phyloP scores from a whole-genome alignment of 1,284 basidiomycete genomes.

The Sporisorium scitamineum region DNA sequence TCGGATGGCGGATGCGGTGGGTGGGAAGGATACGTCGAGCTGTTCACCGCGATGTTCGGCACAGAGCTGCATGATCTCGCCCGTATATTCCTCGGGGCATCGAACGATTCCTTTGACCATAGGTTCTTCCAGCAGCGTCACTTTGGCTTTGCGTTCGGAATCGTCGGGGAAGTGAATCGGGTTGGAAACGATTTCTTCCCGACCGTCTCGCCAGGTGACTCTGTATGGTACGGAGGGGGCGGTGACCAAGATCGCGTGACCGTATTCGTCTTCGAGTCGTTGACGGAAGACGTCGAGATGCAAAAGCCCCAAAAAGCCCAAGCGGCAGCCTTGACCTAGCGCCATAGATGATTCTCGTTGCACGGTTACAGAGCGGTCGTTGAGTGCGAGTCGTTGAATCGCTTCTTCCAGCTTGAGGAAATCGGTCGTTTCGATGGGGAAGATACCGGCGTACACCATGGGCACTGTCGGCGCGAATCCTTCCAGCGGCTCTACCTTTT shows the following conservation, averaged over 20 bases:
- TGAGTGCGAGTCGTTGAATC: slow-evolving; percentile 85
- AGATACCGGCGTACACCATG: slow-evolving; percentile 97
- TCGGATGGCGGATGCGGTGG: slow-evolving; percentile 39
- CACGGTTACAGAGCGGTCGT: slow-evolving; percentile 90
- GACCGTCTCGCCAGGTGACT: slow-evolving; percentile 56
- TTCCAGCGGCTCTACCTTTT: slow-evolving; percentile 84
- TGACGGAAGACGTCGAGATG: slow-evolving; percentile 98
- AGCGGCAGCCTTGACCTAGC: slow-evolving; percentile 91
- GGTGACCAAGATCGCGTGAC: slow-evolving; percentile 64
- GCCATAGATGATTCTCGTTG: slow-evolving; percentile 92
- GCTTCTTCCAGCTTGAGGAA: slow-evolving; percentile 96
- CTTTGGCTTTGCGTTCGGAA: slow-evolving; percentile 50
- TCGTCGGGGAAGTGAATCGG: slow-evolving; percentile 66
- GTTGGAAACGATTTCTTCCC: slow-evolving; percentile 58
- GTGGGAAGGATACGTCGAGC: slow-evolving; percentile 53
- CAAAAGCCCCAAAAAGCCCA: slow-evolving; percentile 94
- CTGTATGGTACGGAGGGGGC: slow-evolving; percentile 66
- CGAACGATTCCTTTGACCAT: slow-evolving; percentile 61
- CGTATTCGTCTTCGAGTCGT: slow-evolving; percentile 93
- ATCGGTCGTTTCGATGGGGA: slow-evolving; percentile 89
- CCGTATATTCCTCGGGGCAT: slow-evolving; percentile 66
- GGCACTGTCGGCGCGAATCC: slow-evolving; percentile 92
- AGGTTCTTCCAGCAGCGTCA: slow-evolving; percentile 59
- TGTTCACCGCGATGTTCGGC: slow-evolving; percentile 66
- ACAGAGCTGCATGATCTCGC: slow-evolving; percentile 68